Percentiles rank a stretch among this genome's conserved stretches.
These are phyloP conservation scores for Carpinus fangiana DNA, from an alignment of 306 rosid genomes.

Conservation along the genomic window DNA sequence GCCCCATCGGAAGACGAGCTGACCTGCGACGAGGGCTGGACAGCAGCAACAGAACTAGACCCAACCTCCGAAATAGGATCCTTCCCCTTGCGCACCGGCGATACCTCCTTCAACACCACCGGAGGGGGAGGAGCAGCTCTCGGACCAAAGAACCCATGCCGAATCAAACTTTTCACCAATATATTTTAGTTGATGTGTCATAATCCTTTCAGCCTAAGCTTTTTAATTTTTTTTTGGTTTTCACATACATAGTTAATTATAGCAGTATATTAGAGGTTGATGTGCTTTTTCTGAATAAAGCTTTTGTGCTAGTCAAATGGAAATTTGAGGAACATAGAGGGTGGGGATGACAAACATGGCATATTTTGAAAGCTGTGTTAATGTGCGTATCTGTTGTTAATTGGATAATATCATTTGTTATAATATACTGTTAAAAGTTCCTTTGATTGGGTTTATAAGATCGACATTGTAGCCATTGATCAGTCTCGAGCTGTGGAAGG, in stretches of 20 bases:
- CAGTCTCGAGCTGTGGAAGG: not conserved
- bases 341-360: not conserved
- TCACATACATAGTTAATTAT: not conserved
- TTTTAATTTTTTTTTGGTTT: not conserved
- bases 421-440: not conserved
- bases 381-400: not conserved
- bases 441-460: not conserved
- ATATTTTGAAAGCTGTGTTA: not conserved
- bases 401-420: not conserved
- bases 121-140: too few species aligned
- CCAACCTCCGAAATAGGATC: too few species aligned
- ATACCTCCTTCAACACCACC: too few species aligned
- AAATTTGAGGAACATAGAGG: not conserved
- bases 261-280: conserved; percentile 6
- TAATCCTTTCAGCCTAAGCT: not conserved
- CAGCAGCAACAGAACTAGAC: too few species aligned
- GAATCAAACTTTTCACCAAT: too few species aligned
- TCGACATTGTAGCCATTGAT: not conserved
- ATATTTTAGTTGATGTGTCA: conserved; percentile 25
- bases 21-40: too few species aligned
- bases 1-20: too few species aligned
- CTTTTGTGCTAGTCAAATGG: not conserved
- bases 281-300: not conserved
- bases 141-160: too few species aligned
- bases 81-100: too few species aligned